Evolutionary conservation across 1,284 basidiomycete genomes (phyloP).

Genomic region (Melanopsichium pennsylvanicum): DNA sequence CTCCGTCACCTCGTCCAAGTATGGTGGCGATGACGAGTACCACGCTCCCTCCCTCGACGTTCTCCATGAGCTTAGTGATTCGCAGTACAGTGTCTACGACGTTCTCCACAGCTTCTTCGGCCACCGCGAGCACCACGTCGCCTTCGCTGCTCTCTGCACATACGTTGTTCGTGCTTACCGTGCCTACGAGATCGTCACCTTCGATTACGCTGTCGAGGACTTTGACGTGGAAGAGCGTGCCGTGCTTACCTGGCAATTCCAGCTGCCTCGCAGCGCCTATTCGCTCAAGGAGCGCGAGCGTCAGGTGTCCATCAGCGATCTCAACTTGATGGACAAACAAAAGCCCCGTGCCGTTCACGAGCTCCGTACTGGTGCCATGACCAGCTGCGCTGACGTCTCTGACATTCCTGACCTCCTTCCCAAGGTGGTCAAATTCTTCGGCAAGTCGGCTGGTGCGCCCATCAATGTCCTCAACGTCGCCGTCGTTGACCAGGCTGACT

Average conservation of each 20-base stretch:
- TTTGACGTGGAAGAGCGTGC: conserved; percentile 72
- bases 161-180: conserved; percentile 95
- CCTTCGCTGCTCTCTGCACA: conserved; percentile 91
- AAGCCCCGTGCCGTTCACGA: conserved; percentile 43
- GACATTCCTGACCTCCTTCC: conserved; percentile 58
- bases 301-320: conserved; percentile 61
- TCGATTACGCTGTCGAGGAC: conserved; percentile 82
- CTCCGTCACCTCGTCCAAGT: conserved; percentile 79
- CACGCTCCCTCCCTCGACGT: conserved; percentile 79
- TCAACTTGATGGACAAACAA: conserved; percentile 51
- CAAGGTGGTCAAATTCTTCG: conserved; percentile 58
- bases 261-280: conserved; percentile 69
- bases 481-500: conserved; percentile 73
- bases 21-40: conserved; percentile 80
- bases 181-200: conserved; percentile 87
- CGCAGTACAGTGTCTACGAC: conserved; percentile 94
- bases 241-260: conserved; percentile 63
- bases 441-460: conserved; percentile 31
- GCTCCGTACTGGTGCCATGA: conserved; percentile 63
- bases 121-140: conserved; percentile 74
- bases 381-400: conserved; percentile 52
- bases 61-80: conserved; percentile 92
- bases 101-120: conserved; percentile 96
- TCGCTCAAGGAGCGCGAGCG: conserved; percentile 59
- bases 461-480: conserved; percentile 80